Evolutionary conservation across 73 alveolate genomes (phyloP).

Genomic region (Paraurostyla sp.): DNA sequence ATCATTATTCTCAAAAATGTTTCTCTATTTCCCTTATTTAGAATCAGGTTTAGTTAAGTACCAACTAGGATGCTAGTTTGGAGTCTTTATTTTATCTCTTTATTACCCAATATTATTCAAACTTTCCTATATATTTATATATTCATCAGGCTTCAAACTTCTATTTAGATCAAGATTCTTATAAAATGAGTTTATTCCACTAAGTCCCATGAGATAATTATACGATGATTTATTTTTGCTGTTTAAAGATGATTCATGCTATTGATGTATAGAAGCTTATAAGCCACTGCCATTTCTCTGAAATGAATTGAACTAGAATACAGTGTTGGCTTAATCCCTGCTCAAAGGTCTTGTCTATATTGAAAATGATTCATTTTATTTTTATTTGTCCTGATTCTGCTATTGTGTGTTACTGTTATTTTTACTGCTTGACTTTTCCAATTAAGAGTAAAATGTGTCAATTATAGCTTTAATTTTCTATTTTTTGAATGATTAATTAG

Average conservation of each 20-base stretch:
- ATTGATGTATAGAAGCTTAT: background rate
- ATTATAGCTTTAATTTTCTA: too few relatives aligned
- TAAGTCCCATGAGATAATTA: background rate
- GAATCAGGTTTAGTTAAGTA: slow-evolving; percentile 3
- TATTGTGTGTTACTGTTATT: too few relatives aligned
- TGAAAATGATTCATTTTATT: too few relatives aligned
- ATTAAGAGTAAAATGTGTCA: too few relatives aligned
- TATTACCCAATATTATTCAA: background rate
- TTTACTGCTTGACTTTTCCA: too few relatives aligned
- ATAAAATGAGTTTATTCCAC: too few relatives aligned
- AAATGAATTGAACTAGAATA: background rate
- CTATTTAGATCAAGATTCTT: background rate
- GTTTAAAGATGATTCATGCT: background rate
- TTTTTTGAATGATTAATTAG: too few relatives aligned
- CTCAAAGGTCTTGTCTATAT: too few relatives aligned
- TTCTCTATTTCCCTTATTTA: background rate
- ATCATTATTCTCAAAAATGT: background rate
- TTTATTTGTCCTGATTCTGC: too few relatives aligned
- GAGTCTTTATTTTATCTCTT: background rate
- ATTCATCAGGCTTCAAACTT: background rate
- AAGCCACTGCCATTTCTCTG: background rate
- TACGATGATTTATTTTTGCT: background rate
- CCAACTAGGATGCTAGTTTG: background rate
- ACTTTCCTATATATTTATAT: background rate
- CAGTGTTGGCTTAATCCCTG: background rate